Base-by-base conservation (phyloP, 768 basidiomycete species). In the Naganishia randhawae region DNA sequence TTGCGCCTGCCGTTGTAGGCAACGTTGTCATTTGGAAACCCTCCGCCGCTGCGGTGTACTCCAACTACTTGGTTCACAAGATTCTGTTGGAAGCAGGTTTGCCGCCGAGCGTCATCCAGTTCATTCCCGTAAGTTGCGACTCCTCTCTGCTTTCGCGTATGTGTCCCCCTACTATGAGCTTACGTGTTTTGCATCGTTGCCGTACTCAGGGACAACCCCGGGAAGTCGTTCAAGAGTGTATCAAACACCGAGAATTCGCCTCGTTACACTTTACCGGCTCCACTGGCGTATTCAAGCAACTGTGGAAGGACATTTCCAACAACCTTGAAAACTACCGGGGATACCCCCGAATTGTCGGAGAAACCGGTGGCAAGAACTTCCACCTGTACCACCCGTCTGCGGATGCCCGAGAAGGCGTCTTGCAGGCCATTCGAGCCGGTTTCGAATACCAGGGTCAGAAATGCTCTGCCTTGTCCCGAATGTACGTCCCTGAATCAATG, bases 331-430 rank as follows among this genome's bases (percentile, higher is more conserved):
- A 83, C 54, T 98, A 98, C 84, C 86, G 82, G 74, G 83, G 86
- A 14, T 98, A 96, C 82, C 96, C 96, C 0, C 85, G 95, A 76
- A 89, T 99, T 71, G 94, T 99, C 8, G 96, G 96, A 31, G 95
- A 98, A 84, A 98, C 95, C 9, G 92, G 83, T 32, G 95, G 96
- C 67, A 99, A 98, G 85, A 99, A 99, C 84, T 98, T 94, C 84
- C 96, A 98, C 81, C 72, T 99, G 52, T 83, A 98, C 55, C 96
- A 98, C 80, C 83, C 85, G 64, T 88, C 87, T 16, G 95, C 94
- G 41, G 90, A 96, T 73, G 81, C 96, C 63, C 83, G 83, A 77
- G 94, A 93, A 72, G 91, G 94, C n/a, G 96, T 91, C 57, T 72
- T 90, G 53, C 95, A 98, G 82, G 86, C 84, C 62, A 85, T 98